phyloP scores from a whole-genome alignment of 805 yeast genomes.

The Ogataea nitratoaversa region DNA sequence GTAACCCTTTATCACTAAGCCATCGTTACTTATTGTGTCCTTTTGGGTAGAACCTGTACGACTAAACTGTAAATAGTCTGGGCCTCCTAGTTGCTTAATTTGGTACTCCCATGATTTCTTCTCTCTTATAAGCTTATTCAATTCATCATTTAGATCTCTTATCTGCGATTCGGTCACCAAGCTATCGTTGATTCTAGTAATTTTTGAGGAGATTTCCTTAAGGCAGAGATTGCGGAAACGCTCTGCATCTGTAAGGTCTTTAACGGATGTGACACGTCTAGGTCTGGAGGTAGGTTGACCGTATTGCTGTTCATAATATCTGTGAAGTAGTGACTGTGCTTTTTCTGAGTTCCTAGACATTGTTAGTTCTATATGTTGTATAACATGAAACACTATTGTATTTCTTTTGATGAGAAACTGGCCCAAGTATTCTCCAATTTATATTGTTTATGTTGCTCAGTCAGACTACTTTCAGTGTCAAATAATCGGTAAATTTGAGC shows the following conservation, averaged over 20 bases:
- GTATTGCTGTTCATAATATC: constrained; percentile 61
- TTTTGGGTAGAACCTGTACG: constrained; percentile 1
- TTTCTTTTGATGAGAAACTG: too few species aligned
- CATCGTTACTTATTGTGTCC: neutral
- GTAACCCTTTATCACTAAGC: constrained; percentile 44
- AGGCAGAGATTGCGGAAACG: constrained; percentile 61
- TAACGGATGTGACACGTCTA: constrained; percentile 48
- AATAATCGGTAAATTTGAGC: too few species aligned
- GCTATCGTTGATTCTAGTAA: constrained; percentile 61
- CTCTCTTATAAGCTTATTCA: constrained; percentile 65
- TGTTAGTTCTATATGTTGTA: too few species aligned
- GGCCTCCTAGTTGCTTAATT: constrained; percentile 68
- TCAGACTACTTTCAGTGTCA: too few species aligned
- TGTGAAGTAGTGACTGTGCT: constrained; percentile 64
- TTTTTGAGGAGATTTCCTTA: constrained; percentile 57
- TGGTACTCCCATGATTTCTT: constrained; percentile 76
- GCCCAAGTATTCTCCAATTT: too few species aligned
- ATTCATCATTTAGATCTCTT: constrained; percentile 68
- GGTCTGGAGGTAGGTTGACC: constrained; percentile 50
- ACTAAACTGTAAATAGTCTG: constrained; percentile 44
- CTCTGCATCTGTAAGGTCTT: constrained; percentile 59
- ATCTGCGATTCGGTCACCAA: constrained; percentile 56
- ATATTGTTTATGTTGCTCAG: too few species aligned
- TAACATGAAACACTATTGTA: too few species aligned
- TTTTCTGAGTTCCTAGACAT: constrained; percentile 81